phyloP scores from a whole-genome alignment of 306 rosid genomes.

The Vigna angularis region DNA sequence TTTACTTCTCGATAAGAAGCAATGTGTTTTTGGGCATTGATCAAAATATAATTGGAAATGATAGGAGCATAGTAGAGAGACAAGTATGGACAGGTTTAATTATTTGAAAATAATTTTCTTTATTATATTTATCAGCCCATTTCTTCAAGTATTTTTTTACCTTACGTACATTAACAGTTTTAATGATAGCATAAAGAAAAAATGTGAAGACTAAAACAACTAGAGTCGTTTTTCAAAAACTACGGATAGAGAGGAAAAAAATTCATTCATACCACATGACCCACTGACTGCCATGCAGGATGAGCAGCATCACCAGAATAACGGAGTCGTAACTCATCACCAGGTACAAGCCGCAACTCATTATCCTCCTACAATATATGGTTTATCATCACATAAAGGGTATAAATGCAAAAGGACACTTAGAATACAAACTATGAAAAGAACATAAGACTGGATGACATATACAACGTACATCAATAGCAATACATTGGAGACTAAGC shows the following conservation, averaged over 20 bases:
- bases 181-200: neutral
- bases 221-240: neutral
- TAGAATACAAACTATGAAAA: constrained; percentile 7
- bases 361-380: constrained; percentile 84
- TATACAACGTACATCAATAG: constrained; percentile 8
- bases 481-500: neutral
- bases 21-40: neutral
- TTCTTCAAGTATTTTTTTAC: neutral
- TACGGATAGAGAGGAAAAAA: constrained; percentile 9
- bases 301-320: constrained; percentile 99
- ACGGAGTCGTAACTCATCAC: constrained; percentile 95
- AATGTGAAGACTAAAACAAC: neutral
- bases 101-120: constrained; percentile 7
- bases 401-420: constrained; percentile 9
- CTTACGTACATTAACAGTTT: neutral
- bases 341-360: constrained; percentile 98
- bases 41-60: neutral
- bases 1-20: neutral
- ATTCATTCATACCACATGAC: constrained; percentile 84
- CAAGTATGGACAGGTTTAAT: neutral
- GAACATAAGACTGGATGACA: neutral
- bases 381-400: constrained; percentile 29
- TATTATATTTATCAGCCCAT: neutral
- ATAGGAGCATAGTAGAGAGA: neutral
- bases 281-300: constrained; percentile 99